phyloP scores from a whole-genome alignment of 2,329 filamentous ascomycete species.

The Teratosphaeria viscida region DNA sequence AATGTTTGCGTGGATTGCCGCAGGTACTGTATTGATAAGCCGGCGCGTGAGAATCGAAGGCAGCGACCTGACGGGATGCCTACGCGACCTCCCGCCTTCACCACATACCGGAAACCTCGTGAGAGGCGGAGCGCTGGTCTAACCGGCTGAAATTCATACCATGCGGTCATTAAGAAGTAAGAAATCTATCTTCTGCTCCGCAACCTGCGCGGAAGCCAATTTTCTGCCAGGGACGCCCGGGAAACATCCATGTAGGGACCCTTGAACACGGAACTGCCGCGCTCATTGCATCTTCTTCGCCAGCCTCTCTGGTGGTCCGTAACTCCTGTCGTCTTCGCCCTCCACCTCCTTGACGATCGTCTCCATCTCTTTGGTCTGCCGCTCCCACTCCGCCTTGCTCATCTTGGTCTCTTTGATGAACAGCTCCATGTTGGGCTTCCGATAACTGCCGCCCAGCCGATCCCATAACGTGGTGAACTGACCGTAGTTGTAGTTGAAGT shows the following conservation, averaged over 20 bases:
- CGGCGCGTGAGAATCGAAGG: too few relatives aligned
- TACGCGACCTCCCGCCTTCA: not conserved
- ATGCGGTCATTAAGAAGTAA: not conserved
- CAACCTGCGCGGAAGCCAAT: not conserved
- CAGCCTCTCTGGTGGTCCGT: slow-evolving; percentile 19
- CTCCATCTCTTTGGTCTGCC: slow-evolving; percentile 68
- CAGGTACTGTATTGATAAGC: too few relatives aligned
- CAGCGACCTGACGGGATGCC: too few relatives aligned
- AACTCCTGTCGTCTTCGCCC: slow-evolving; percentile 40
- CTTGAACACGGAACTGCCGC: not conserved
- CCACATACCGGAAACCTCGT: not conserved
- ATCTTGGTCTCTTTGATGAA: slow-evolving; percentile 81
- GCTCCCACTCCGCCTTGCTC: slow-evolving; percentile 67
- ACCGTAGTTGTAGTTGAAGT: slow-evolving; percentile 86
- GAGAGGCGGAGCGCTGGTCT: not conserved
- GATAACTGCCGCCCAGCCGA: slow-evolving; percentile 74
- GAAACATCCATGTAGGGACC: not conserved
- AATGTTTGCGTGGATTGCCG: too few relatives aligned
- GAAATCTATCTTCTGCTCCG: not conserved
- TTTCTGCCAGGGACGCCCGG: not conserved
- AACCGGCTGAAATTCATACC: not conserved
- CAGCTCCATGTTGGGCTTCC: slow-evolving; percentile 73
- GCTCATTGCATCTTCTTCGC: slow-evolving; percentile 5
- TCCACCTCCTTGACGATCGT: slow-evolving; percentile 64
- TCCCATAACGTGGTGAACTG: slow-evolving; percentile 93